Percentiles rank a stretch among this genome's conserved stretches.
Conservation (phyloP, 352 stramenopile genomes). For the Phytophthora tubulina region DNA sequence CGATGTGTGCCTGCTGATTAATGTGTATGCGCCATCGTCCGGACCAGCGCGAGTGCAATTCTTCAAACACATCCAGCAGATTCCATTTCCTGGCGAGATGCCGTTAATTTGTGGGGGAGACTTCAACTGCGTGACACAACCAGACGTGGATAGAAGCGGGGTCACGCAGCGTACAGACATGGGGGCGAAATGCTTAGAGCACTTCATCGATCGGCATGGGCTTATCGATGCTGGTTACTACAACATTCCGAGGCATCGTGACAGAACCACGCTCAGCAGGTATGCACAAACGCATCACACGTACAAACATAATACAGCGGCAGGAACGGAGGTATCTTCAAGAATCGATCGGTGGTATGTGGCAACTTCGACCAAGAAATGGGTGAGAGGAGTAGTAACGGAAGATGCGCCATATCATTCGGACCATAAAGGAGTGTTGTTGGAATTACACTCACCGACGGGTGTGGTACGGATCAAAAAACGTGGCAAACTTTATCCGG, state of each 20-base stretch:
- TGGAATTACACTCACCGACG: not conserved
- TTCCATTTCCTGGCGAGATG: not conserved
- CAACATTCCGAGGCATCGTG: not conserved
- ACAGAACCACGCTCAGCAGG: not conserved
- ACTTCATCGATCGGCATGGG: not conserved
- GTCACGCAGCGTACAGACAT: not conserved
- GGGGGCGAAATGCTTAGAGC: not conserved
- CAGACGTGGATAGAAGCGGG: not conserved
- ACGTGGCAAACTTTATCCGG: not conserved
- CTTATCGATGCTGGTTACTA: constrained; percentile 8
- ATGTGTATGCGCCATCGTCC: not conserved
- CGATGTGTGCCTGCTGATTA: not conserved
- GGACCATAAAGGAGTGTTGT: not conserved
- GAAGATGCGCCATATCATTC: not conserved
- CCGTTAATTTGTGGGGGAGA: not conserved
- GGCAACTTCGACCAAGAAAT: not conserved
- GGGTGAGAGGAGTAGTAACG: not conserved
- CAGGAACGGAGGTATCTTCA: not conserved
- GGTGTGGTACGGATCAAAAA: not conserved
- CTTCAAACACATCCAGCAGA: not conserved
- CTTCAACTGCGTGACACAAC: not conserved
- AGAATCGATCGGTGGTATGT: constrained; percentile 7
- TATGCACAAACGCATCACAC: constrained; percentile 3
- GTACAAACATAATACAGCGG: not conserved
- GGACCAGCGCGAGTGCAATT: too few species aligned